A percentile compares a stretch with the other conserved stretches of the same genome.
Evolutionary conservation across 2,329 filamentous ascomycete species (phyloP).

Genomic region (Ceratocystis cacaofunesta): DNA sequence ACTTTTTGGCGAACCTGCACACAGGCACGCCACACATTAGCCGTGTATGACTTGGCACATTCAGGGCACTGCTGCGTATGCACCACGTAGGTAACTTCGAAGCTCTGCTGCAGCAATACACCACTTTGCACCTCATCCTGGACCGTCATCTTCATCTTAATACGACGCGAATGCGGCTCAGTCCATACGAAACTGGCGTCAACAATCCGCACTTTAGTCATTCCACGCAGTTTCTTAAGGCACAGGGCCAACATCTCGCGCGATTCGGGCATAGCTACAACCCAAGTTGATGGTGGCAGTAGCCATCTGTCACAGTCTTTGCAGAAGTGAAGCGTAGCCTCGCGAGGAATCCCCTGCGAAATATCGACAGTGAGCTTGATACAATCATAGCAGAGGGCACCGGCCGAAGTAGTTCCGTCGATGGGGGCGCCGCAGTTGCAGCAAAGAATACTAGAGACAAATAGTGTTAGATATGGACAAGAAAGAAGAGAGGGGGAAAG

Average conservation of each 20-base stretch:
- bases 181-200: conserved; percentile 98
- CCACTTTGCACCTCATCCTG: conserved; percentile 54
- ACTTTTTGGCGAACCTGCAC: conserved; percentile 97
- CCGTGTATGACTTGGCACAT: conserved; percentile 88
- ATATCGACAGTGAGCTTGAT: conserved; percentile 91
- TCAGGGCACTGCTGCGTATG: conserved; percentile 89
- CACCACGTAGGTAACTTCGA: conserved; percentile 86
- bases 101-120: conserved; percentile 70
- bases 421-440: conserved; percentile 95
- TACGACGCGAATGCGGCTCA: conserved; percentile 81
- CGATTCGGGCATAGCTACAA: conserved; percentile 71
- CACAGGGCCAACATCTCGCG: conserved; percentile 86
- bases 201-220: conserved; percentile 84
- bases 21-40: conserved; percentile 84
- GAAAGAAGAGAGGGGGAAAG: conserved; percentile 8
- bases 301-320: conserved; percentile 91
- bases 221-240: conserved; percentile 69
- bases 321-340: conserved; percentile 82
- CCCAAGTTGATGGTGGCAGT: conserved; percentile 72
- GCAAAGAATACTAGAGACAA: conserved; percentile 61
- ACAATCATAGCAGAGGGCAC: conserved; percentile 90
- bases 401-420: conserved; percentile 72
- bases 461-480: background rate
- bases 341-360: conserved; percentile 76
- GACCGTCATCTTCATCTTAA: conserved; percentile 91